Base-by-base conservation (phyloP, 2,329 filamentous ascomycete genomes). In the Paecilomyces sp. region DNA sequence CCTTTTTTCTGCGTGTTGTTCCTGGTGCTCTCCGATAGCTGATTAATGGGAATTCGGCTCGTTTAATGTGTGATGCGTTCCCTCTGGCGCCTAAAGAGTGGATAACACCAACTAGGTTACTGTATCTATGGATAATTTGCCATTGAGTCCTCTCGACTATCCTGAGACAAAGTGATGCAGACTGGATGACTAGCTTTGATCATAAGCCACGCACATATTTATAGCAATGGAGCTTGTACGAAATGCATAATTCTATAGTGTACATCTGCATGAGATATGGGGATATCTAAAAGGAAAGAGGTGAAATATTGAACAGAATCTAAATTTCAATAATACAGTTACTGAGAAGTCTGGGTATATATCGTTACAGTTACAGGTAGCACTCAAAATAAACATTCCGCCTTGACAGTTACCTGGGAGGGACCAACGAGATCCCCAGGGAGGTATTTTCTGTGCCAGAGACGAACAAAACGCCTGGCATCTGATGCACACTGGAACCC, bases 401-500 rank as follows among this genome's bases (percentile, higher is more conserved):
- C 65, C 47, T 65, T 63, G 3, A 66, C 53, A 13, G 62, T 13
- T 28, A 64, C 59, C 13, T 55, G 60, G 8, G 64, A 61, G 11
- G 55, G 24, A 4, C 53, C 52, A 57, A 41, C 15, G 30, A 63
- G 51, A 41, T 33, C 8, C 11, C 11, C 57, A 24, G 77, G 76
- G 63, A 84, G 71, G 25, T 75, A 71, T 57, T 75, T 74, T 50
- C 78, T 70, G 72, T 85, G 80, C 83, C 83, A 86, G 60, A 77
- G 71, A 61, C 79, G 71, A 31, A 79, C 77, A 62, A 83, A 83
- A 58, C 80, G 75, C 58, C 76, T 78, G 22, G 84, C 84, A 62
- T 84, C 83, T 9, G 75, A 73, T 56, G 79, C 74, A n/a, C 82
- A 81, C 13, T 76, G 68, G 61, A 89, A 86, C 3, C 81, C 78